A percentile compares a stretch with the other conserved stretches of the same genome.
phyloP scores from a whole-genome alignment of 2,329 filamentous ascomycete species.

The Karstenula rhodostoma region DNA sequence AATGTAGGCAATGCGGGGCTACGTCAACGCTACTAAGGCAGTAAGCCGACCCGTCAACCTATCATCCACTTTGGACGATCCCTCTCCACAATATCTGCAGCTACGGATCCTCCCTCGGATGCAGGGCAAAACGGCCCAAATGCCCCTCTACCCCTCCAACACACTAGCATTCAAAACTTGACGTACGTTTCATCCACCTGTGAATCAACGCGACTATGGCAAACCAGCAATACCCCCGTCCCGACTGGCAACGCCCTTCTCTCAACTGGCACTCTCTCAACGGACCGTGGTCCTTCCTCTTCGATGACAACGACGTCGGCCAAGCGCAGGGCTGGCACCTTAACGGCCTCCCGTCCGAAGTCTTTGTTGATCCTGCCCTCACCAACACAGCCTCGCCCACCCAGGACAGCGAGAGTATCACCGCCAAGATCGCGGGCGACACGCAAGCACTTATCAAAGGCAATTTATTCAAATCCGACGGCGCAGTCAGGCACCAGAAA shows the following conservation, averaged over 20 bases:
- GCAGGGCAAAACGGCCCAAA: neutral
- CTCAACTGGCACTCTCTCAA: constrained; percentile 69
- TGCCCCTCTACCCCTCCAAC: neutral
- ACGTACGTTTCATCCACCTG: too few relatives aligned
- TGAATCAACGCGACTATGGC: neutral
- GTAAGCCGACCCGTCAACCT: constrained; percentile 11
- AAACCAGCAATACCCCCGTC: constrained; percentile 64
- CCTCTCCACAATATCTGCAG: constrained; percentile 14
- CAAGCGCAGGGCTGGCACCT: constrained; percentile 63
- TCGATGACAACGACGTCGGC: constrained; percentile 70
- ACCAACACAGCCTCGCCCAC: constrained; percentile 21
- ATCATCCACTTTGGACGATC: constrained; percentile 5
- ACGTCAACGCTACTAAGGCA: constrained; percentile 1
- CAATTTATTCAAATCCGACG: constrained; percentile 50
- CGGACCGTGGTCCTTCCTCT: constrained; percentile 70
- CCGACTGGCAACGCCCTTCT: constrained; percentile 66
- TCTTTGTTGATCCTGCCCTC: constrained; percentile 34
- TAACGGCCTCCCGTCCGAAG: constrained; percentile 57
- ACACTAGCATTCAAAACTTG: too few relatives aligned
- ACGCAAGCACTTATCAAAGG: constrained; percentile 58
- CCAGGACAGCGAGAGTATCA: constrained; percentile 48
- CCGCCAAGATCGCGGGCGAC: constrained; percentile 59
- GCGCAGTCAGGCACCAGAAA: constrained; percentile 51
- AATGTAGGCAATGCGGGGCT: constrained; percentile 11
- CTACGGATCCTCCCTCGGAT: neutral